Percentiles rank a stretch among this genome's conserved stretches.
phyloP scores from a whole-genome alignment of 192 early-diverging fungal species.

The Spinellus fusiger region DNA sequence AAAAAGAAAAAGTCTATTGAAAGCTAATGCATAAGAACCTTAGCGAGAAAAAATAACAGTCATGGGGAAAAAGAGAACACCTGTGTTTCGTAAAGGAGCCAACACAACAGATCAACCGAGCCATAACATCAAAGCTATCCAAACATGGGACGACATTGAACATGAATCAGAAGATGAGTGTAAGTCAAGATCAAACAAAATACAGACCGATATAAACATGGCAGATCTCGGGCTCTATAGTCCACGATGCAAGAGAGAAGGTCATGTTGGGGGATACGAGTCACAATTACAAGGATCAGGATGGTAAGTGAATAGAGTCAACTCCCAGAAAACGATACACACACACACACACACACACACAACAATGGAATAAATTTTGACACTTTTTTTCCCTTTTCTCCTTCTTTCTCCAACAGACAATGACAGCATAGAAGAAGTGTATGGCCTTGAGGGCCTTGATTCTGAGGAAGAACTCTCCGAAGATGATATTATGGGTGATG shows the following conservation, averaged over 20 bases:
- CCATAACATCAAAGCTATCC: constrained; percentile 55
- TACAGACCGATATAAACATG: not conserved
- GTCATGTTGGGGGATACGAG: constrained; percentile 31
- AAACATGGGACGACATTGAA: constrained; percentile 68
- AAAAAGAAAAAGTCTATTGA: too few species aligned
- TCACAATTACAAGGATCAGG: not conserved
- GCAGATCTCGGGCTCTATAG: too few species aligned
- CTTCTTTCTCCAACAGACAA: constrained; percentile 39
- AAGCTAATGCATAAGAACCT: too few species aligned
- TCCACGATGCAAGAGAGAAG: constrained; percentile 42
- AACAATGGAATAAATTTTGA: not conserved
- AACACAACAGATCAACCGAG: constrained; percentile 3
- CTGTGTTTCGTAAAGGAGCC: constrained; percentile 18
- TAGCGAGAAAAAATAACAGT: not conserved
- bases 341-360: not conserved
- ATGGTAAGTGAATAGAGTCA: constrained; percentile 5
- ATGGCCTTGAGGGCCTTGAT: constrained; percentile 64
- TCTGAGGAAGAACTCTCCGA: constrained; percentile 35
- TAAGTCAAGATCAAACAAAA: constrained; percentile 20
- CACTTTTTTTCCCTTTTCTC: not conserved
- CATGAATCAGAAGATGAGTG: constrained; percentile 74
- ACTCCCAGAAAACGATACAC: not conserved
- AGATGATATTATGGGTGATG: constrained; percentile 11
- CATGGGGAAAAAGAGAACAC: constrained; percentile 24
- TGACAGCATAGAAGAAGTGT: constrained; percentile 74